Percentiles rank a stretch among this genome's conserved stretches.
Conservation (phyloP, 352 stramenopile species). For the Pythium aquatile region DNA sequence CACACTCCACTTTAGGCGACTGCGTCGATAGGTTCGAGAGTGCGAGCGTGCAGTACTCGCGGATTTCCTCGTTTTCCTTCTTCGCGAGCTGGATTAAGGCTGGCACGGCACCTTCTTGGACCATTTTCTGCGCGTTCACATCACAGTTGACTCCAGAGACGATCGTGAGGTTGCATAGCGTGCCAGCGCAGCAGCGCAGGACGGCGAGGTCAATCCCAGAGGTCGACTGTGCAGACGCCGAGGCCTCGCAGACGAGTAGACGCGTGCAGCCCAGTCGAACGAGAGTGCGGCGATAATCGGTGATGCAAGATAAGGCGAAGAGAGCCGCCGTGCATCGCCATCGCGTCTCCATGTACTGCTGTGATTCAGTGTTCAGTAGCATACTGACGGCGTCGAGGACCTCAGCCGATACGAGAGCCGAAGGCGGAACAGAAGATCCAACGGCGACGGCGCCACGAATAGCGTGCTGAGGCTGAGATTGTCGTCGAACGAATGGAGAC, state of each 20-base stretch:
- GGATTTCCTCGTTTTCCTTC: conserved; percentile 56
- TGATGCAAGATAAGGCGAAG: conserved; percentile 47
- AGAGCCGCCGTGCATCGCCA: conserved; percentile 63
- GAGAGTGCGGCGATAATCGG: conserved; percentile 40
- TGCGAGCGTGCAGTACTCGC: conserved; percentile 66
- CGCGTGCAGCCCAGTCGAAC: conserved; percentile 48
- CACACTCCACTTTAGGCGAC: conserved; percentile 67
- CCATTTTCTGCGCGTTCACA: conserved; percentile 54
- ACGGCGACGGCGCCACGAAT: conserved; percentile 10
- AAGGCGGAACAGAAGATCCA: conserved; percentile 20
- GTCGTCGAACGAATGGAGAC: conserved; percentile 19
- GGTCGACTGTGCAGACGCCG: conserved; percentile 23
- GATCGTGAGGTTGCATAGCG: conserved; percentile 63
- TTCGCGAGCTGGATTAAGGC: conserved; percentile 65
- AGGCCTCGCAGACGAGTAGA: conserved; percentile 47
- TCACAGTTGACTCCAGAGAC: conserved; percentile 18
- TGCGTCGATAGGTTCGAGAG: conserved; percentile 70
- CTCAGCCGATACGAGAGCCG: conserved; percentile 29
- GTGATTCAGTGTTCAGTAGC: conserved; percentile 27
- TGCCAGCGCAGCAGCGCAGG: conserved; percentile 55
- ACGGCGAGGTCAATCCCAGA: conserved; percentile 16
- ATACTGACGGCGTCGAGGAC: conserved; percentile 41
- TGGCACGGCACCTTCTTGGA: conserved; percentile 56
- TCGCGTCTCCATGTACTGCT: conserved; percentile 40
- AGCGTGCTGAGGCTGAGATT: conserved; percentile 20